Conservation (phyloP, 495 filamentous ascomycete genomes). For the Xylaria flabelliformis region DNA sequence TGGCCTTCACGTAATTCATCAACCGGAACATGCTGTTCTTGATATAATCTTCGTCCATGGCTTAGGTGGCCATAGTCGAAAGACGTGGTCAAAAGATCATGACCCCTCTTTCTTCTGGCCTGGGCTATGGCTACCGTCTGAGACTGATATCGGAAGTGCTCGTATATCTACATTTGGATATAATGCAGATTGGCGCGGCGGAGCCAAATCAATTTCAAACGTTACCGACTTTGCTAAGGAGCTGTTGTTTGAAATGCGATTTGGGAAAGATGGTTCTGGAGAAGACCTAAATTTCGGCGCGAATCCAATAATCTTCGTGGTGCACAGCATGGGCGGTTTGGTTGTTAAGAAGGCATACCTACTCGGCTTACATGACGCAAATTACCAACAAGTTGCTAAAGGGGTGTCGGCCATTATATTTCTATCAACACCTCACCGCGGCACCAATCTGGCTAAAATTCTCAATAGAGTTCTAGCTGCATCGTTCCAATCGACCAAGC, state of each 20-base stretch:
- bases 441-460: slow-evolving; percentile 49
- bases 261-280: slow-evolving; percentile 35
- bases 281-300: slow-evolving; percentile 26
- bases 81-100: slow-evolving; percentile 43
- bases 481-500: slow-evolving; percentile 38
- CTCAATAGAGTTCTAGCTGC: slow-evolving; percentile 44
- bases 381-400: slow-evolving; percentile 45
- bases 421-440: slow-evolving; percentile 58
- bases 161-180: slow-evolving; percentile 51
- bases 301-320: slow-evolving; percentile 46
- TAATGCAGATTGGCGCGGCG: slow-evolving; percentile 29
- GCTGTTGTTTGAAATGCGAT: slow-evolving; percentile 43
- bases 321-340: slow-evolving; percentile 53
- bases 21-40: not conserved
- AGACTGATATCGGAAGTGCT: slow-evolving; percentile 37
- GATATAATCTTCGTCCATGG: slow-evolving; percentile 51
- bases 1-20: slow-evolving; percentile 16
- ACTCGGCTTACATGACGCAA: slow-evolving; percentile 45
- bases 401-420: slow-evolving; percentile 51
- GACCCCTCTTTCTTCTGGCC: slow-evolving; percentile 46
- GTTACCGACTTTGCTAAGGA: slow-evolving; percentile 51
- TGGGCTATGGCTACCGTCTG: slow-evolving; percentile 38
- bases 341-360: slow-evolving; percentile 57
- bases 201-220: slow-evolving; percentile 28
- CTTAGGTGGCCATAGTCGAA: slow-evolving; percentile 40